Evolutionary conservation across 495 filamentous ascomycete genomes (phyloP), one percentile per base, ranked within the genome.

Genomic region (Tuber calosporum): DNA sequence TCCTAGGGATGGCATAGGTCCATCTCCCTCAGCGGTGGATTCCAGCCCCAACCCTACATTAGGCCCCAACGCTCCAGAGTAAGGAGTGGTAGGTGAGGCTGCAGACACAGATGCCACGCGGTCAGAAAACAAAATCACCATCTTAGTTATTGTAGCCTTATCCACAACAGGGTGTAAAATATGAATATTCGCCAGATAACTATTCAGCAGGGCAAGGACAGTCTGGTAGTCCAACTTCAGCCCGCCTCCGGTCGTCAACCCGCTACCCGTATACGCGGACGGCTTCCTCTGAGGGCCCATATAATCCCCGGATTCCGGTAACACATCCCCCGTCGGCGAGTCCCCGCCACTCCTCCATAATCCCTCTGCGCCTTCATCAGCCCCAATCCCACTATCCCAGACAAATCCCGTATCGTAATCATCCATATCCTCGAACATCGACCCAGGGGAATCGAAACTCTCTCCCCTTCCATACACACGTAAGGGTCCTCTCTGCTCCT

Each of bases 121-220:
- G 37, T 79, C 80, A 43, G 79, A 72, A 76, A 92, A 92, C 5
- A 75, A 77, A n/a, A 86, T 83, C 17, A 89, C 82, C 79, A 86
- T 86, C 37, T 82, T 78, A 1, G 81, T 79, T 22, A 91, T 79
- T 22, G 83, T 83, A 7, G 79, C 77, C 68, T 86, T 84, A 76
- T 90, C 85, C 48, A 99, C 86, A 79, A 98, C 93, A 19, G 95
- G 95, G 82, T 98, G 95, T 81, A 99, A 88, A 71, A 89, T 91
- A 77, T 97, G 91, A 53, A 99, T 90, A 80, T 96, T 87, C 6
- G 89, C 82, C 79, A 93, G 83, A 81, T 93, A 99, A 82, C 89
- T 91, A 22, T 87, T 78, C 48, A 90, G 86, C 58, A 93, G 90
- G 58, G 84, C 85, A 73, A 84, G 84, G 11, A 96, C 85, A 2